Percentiles rank a stretch among this genome's conserved stretches.
Conservation (phyloP, 1,284 basidiomycete genomes). For the Mycosarcoma maydis region DNA sequence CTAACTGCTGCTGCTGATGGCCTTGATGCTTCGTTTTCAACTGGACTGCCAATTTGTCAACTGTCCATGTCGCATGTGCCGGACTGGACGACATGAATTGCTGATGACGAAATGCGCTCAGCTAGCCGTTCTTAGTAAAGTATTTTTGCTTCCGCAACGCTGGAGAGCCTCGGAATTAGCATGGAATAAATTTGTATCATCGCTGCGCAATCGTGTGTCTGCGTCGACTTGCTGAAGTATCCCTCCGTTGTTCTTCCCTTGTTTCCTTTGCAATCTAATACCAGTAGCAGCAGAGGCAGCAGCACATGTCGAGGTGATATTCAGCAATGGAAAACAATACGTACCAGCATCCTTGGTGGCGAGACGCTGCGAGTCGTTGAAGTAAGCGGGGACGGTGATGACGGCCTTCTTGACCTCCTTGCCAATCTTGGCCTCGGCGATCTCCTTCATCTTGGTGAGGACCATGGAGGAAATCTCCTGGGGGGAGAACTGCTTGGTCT, state of each 20-base stretch:
- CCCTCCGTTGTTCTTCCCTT: not conserved
- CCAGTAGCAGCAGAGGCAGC: conserved; percentile 5
- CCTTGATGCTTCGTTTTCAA: not conserved
- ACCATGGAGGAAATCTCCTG: conserved; percentile 96
- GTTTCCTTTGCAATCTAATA: not conserved
- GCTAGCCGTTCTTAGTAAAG: conserved; percentile 60
- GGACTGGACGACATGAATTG: not conserved
- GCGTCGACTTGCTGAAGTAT: not conserved
- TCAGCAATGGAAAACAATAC: conserved; percentile 21
- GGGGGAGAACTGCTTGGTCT: conserved; percentile 74
- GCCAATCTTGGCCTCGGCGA: conserved; percentile 75
- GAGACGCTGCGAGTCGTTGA: conserved; percentile 77
- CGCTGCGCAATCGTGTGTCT: conserved; percentile 46
- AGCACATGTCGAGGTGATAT: not conserved
- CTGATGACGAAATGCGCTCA: conserved; percentile 45
- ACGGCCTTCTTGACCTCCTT: conserved; percentile 76
- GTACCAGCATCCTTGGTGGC: conserved; percentile 71
- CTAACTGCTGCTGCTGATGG: conserved; percentile 7
- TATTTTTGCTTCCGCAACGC: conserved; percentile 52
- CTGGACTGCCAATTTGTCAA: not conserved
- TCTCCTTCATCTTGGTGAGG: conserved; percentile 96
- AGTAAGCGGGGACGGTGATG: conserved; percentile 77
- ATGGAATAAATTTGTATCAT: conserved; percentile 66
- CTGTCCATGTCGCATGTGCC: not conserved
- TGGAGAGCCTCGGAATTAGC: conserved; percentile 64